Evolutionary conservation across 805 yeast species (phyloP).

Genomic region (Nakazawaea populi): DNA sequence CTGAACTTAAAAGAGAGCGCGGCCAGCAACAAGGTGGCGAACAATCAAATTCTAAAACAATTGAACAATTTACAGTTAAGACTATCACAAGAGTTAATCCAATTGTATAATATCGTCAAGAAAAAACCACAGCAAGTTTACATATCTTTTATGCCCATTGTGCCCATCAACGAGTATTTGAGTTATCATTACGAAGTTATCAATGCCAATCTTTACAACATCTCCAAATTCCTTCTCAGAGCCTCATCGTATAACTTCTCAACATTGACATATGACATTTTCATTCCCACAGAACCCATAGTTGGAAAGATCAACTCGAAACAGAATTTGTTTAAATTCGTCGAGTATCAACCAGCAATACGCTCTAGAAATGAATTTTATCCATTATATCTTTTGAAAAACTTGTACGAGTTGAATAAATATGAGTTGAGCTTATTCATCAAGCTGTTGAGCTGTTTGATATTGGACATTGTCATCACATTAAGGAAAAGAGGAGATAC

Average conservation of each 20-base stretch:
- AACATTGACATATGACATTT: constrained; percentile 16
- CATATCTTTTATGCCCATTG: constrained; percentile 21
- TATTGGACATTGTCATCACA: constrained; percentile 15
- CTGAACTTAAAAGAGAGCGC: neutral
- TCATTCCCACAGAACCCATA: constrained; percentile 1
- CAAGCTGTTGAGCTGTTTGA: constrained; percentile 15
- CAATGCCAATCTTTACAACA: constrained; percentile 16
- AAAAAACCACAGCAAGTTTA: constrained; percentile 1
- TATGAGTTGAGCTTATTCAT: constrained; percentile 14
- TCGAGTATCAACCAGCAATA: constrained; percentile 11
- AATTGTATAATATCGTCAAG: constrained; percentile 8
- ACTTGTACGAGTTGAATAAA: constrained; percentile 15
- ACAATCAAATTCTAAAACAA: constrained; percentile 10
- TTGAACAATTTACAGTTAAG: constrained; percentile 10
- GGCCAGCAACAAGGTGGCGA: neutral
- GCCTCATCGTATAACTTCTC: constrained; percentile 15
- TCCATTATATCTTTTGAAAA: constrained; percentile 8
- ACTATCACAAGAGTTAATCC: constrained; percentile 15
- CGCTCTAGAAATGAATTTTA: constrained; percentile 1
- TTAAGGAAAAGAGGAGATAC: neutral
- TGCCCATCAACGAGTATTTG: constrained; percentile 17
- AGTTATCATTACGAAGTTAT: constrained; percentile 17
- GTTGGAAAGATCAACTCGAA: constrained; percentile 4
- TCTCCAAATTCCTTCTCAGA: constrained; percentile 14
- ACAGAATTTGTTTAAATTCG: constrained; percentile 5